Conservation (phyloP, 1,284 basidiomycete species). For the Ganoderma sinense region DNA sequence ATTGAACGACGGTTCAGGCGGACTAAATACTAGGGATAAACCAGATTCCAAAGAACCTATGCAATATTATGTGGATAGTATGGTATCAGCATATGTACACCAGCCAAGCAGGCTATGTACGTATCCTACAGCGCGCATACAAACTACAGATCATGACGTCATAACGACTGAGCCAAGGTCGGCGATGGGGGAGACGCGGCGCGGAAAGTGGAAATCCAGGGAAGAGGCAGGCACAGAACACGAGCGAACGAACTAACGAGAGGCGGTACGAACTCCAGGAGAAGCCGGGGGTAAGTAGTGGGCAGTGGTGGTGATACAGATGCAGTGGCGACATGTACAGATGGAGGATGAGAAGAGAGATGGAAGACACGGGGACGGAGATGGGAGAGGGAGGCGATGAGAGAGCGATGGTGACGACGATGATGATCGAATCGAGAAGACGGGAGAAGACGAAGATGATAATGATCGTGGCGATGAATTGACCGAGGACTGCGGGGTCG, state of each 20-base stretch:
- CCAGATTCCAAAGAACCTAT: not conserved
- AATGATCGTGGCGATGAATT: not conserved
- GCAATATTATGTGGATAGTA: not conserved
- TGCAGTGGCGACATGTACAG: slow-evolving; percentile 4
- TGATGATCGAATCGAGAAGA: not conserved
- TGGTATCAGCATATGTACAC: not conserved
- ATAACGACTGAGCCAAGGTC: not conserved
- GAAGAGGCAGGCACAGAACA: not conserved
- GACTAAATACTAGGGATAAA: not conserved
- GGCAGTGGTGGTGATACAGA: slow-evolving; percentile 5
- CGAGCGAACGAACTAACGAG: not conserved
- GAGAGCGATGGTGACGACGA: not conserved
- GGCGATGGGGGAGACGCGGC: not conserved
- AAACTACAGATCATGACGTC: not conserved
- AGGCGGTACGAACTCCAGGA: not conserved
- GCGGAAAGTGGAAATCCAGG: not conserved
- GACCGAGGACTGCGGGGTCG: not conserved
- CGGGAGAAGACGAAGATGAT: not conserved
- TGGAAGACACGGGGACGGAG: not conserved
- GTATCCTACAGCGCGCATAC: not conserved
- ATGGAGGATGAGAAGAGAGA: not conserved
- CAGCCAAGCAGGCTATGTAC: not conserved
- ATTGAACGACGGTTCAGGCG: no score
- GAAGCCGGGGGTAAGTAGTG: not conserved
- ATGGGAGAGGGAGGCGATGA: not conserved